Conservation (phyloP, 2,329 filamentous ascomycete species). For the Xylariaceae sp. region DNA sequence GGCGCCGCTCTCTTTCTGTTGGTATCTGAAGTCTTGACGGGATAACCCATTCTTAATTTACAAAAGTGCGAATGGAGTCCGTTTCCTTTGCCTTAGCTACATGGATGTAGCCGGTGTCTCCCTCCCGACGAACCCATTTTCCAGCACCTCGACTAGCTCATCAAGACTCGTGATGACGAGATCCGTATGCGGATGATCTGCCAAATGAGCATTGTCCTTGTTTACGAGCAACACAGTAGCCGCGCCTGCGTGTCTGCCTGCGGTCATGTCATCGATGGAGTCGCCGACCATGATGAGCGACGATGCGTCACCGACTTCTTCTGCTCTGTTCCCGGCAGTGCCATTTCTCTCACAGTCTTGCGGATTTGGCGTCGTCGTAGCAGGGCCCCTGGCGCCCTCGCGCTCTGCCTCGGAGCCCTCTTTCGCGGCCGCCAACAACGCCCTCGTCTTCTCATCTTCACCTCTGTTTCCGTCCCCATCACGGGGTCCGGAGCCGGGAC, state of each 20-base stretch:
- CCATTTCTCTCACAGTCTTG: too few relatives aligned
- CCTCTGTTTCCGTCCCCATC: too few relatives aligned
- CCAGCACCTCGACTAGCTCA: slow-evolving; percentile 69
- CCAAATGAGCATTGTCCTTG: slow-evolving; percentile 68
- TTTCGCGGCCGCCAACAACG: slow-evolving; percentile 6
- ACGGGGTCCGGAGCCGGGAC: too few relatives aligned
- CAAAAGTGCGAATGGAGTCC: too few relatives aligned
- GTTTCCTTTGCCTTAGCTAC: neutral
- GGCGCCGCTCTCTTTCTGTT: neutral
- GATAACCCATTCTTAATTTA: too few relatives aligned
- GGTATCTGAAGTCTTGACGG: too few relatives aligned
- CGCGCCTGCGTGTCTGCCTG: slow-evolving; percentile 75
- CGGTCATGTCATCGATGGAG: slow-evolving; percentile 88
- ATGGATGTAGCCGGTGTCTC: slow-evolving; percentile 17
- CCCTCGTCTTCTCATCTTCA: slow-evolving; percentile 11
- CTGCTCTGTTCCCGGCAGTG: too few relatives aligned
- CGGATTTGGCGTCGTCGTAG: too few relatives aligned
- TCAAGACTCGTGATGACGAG: slow-evolving; percentile 66
- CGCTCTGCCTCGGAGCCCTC: slow-evolving; percentile 10
- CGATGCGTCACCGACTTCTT: slow-evolving; percentile 45
- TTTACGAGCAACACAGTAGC: slow-evolving; percentile 86
- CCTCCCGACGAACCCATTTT: slow-evolving; percentile 63
- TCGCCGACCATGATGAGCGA: slow-evolving; percentile 65
- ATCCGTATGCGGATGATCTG: slow-evolving; percentile 70
- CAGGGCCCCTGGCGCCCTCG: slow-evolving; percentile 17